These are phyloP conservation scores for Mollisia scopiformis DNA, from an alignment of 2,329 filamentous ascomycete species.

Conservation along the genomic window DNA sequence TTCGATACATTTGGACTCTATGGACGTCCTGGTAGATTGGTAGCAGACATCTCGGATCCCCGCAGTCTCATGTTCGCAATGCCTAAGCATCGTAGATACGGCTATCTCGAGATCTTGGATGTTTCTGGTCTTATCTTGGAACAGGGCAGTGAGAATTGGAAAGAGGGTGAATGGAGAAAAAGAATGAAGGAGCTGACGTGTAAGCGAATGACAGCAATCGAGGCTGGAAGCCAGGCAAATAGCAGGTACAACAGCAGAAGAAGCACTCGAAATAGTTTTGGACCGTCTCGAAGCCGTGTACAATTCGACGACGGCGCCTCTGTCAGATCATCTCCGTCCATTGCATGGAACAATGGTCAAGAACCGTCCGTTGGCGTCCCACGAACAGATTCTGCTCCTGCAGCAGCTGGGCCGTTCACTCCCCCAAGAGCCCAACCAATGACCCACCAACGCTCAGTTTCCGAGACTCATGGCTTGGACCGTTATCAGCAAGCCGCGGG, in stretches of 20 bases:
- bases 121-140: constrained; percentile 79
- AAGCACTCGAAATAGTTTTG: constrained; percentile 59
- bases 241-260: constrained; percentile 60
- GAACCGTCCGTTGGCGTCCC: constrained; percentile 24
- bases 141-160: constrained; percentile 77
- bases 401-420: constrained; percentile 37
- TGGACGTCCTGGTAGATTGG: constrained; percentile 81
- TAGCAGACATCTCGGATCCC: constrained; percentile 84
- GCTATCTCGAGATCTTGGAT: constrained; percentile 88
- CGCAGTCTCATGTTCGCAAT: constrained; percentile 98
- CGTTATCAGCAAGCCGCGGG: constrained; percentile 25
- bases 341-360: constrained; percentile 30
- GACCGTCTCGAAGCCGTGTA: constrained; percentile 51
- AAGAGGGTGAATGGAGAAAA: constrained; percentile 86
- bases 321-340: constrained; percentile 54
- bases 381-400: constrained; percentile 55
- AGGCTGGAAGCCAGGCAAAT: constrained; percentile 41
- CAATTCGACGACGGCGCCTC: constrained; percentile 59
- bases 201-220: constrained; percentile 70
- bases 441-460: constrained; percentile 35
- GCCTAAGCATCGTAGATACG: constrained; percentile 84
- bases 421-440: constrained; percentile 12
- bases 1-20: constrained; percentile 94
- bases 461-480: constrained; percentile 35
- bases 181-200: constrained; percentile 87